Base-by-base conservation (phyloP, 352 stramenopile genomes). In the Phytophthora rubi region DNA sequence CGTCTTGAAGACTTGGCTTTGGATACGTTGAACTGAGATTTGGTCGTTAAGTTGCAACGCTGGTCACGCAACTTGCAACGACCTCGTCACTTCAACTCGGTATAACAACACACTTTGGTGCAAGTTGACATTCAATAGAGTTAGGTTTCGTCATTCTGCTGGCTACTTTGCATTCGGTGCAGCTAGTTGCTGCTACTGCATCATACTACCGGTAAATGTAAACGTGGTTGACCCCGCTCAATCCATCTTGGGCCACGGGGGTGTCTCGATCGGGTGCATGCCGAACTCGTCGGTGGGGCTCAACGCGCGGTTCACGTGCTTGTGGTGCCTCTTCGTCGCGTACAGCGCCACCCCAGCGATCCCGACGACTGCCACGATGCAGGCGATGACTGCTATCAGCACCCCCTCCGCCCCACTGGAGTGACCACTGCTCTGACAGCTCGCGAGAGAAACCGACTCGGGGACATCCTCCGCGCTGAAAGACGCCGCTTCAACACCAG, bases 181-280 rank as follows among this genome's bases (percentile, higher is more conserved):
- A 12, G 8, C 33, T 15, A 39, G 45, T 57, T 53, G 15, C 21
- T 53, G 54, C 59, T 66, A 15, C 49, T 55, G 23, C 42, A 47
- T 63, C 26, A 55, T 26, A 26, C 23, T 26, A 26, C 23, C 45
- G 32, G 45, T 16, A 26, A 47, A 32, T 9, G n/a, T 13, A 45
- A 12, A 21, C 7, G 23, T 48, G 18, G 23, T 65, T 54, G 32
- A 9, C 18, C 45, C 21, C 2, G 10, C 3, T 56, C 15, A 73
- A 61, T 73, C 47, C 28, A n/a, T 61, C 39, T 52, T 62, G 16
- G 56, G 12, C 47, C 57, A 68, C 15, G 63, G 68, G 18, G 68
- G 68, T 15, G 68, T 75, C 57, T 60, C 56, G 33, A 75, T 75
- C 32, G 68, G 13, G 33, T 68, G 68, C 68, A 75, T 64, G 8